Conservation (phyloP, 179 eudicot genomes). For the Silene coronaria region DNA sequence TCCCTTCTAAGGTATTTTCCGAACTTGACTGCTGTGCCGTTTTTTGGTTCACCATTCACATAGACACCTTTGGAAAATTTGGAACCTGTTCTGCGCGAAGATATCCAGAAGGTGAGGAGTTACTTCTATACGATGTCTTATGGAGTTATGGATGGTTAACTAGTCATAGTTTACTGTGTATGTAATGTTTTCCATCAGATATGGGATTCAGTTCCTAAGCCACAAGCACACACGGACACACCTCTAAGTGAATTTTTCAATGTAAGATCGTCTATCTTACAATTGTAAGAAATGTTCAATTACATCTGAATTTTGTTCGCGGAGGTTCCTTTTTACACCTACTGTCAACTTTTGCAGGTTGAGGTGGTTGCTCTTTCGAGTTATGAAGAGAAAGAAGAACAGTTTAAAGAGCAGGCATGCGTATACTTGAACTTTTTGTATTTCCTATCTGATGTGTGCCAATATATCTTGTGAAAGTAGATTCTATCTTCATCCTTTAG, state of each 20-base stretch:
- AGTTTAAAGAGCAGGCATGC: constrained; percentile 83
- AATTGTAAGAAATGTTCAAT: background rate
- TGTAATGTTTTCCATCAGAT: constrained; percentile 42
- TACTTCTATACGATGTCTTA: constrained; percentile 2
- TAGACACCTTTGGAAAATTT: constrained; percentile 93
- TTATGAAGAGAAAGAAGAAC: constrained; percentile 95
- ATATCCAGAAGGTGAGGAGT: constrained; percentile 80
- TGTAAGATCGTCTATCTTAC: constrained; percentile 42
- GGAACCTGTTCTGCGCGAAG: constrained; percentile 93
- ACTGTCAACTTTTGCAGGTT: constrained; percentile 46
- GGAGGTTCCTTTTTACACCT: constrained; percentile 17
- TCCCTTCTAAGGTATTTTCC: background rate
- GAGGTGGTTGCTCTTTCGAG: constrained; percentile 96
- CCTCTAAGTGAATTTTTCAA: constrained; percentile 92
- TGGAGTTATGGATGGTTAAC: background rate
- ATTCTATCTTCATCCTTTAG: background rate
- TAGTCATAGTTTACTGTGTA: background rate
- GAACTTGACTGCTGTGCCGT: background rate
- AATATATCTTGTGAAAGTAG: background rate
- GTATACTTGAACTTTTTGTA: background rate
- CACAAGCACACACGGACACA: constrained; percentile 80
- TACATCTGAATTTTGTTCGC: background rate
- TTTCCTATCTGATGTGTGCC: constrained; percentile 3
- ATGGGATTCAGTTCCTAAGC: constrained; percentile 98
- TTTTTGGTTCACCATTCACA: constrained; percentile 11